Conservation (phyloP, 2,329 filamentous ascomycete species). For the Cladosporium oxysporum region DNA sequence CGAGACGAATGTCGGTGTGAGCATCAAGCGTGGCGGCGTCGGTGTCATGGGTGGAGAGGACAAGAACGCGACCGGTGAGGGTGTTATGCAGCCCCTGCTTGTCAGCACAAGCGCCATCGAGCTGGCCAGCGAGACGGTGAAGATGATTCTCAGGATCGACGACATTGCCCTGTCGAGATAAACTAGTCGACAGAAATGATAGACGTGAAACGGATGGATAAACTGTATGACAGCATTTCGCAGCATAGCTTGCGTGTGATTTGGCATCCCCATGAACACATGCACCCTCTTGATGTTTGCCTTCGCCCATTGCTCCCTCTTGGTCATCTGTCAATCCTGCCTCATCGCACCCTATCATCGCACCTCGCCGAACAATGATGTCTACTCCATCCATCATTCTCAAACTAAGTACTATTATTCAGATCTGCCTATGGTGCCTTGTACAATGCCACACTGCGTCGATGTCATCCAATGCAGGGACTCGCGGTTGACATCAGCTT, state of each 20-base stretch:
- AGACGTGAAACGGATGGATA: slow-evolving; percentile 19
- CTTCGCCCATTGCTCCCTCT: background rate
- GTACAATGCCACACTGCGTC: background rate
- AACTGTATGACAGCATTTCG: slow-evolving; percentile 19
- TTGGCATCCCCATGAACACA: background rate
- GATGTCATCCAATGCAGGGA: background rate
- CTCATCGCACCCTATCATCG: slow-evolving; percentile 11
- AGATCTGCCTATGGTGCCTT: background rate
- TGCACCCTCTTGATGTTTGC: background rate
- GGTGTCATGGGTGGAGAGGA: slow-evolving; percentile 81
- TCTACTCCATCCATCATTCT: background rate
- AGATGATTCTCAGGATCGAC: slow-evolving; percentile 80
- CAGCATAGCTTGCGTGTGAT: slow-evolving; percentile 2
- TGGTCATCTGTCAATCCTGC: background rate
- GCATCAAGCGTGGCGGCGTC: slow-evolving; percentile 95
- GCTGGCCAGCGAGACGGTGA: slow-evolving; percentile 95
- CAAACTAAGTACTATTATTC: background rate
- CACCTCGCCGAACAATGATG: slow-evolving; percentile 1
- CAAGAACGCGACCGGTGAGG: slow-evolving; percentile 37
- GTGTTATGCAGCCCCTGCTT: slow-evolving; percentile 90
- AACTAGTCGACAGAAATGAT: slow-evolving; percentile 18
- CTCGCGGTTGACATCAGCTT: slow-evolving; percentile 1
- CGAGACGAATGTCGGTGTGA: slow-evolving; percentile 94
- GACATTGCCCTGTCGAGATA: slow-evolving; percentile 59
- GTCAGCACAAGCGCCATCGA: slow-evolving; percentile 98